Evolutionary conservation across 1,284 basidiomycete genomes (phyloP).

Genomic region (Termitomyces sp.): DNA sequence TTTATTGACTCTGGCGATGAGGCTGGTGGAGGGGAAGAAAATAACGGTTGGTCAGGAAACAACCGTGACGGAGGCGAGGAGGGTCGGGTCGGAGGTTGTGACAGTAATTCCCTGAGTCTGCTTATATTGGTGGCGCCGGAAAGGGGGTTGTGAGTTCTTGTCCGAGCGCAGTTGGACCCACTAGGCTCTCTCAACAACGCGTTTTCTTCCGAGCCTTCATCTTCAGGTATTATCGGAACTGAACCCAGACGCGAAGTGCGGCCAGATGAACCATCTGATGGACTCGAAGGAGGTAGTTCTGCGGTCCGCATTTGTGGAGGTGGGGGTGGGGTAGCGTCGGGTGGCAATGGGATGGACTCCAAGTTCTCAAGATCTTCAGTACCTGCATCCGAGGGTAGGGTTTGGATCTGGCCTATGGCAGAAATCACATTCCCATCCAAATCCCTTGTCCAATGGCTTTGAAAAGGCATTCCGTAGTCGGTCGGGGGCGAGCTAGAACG

Average conservation of each 20-base stretch:
- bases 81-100: neutral
- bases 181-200: neutral
- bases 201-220: neutral
- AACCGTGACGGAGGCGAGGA: slow-evolving; percentile 1
- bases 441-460: slow-evolving; percentile 5
- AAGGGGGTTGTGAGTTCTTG: neutral
- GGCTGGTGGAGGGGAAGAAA: neutral
- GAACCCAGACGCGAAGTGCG: neutral
- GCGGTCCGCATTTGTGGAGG: neutral
- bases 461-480: neutral
- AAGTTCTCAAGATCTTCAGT: slow-evolving; percentile 6
- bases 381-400: slow-evolving; percentile 6
- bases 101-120: neutral
- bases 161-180: neutral
- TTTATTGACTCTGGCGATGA: neutral
- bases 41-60: neutral
- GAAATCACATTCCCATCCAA: neutral
- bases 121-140: too few relatives aligned
- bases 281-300: neutral
- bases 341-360: neutral
- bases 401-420: neutral
- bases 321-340: slow-evolving; percentile 2
- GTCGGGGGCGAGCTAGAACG: neutral
- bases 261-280: neutral
- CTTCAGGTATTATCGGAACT: neutral